phyloP scores from a whole-genome alignment of 768 basidiomycete species.

The Amanita pseudoporphyria region DNA sequence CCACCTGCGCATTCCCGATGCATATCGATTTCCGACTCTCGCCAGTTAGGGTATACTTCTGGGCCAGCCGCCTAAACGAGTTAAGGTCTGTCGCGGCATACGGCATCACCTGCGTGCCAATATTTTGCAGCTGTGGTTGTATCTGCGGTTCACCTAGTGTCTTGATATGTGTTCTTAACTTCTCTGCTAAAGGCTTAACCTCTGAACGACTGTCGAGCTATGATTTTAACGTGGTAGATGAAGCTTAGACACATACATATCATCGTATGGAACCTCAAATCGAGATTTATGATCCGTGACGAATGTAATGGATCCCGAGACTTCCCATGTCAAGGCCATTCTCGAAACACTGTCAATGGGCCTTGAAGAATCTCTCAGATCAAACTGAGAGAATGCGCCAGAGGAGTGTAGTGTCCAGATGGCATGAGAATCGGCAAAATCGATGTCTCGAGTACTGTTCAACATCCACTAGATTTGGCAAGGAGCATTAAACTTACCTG shows the following conservation, averaged over 20 bases:
- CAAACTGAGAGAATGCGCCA: slow-evolving; percentile 73
- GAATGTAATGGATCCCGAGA: slow-evolving; percentile 55
- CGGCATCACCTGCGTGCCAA: slow-evolving; percentile 41
- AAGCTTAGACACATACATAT: slow-evolving; percentile 41
- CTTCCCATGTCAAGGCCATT: slow-evolving; percentile 56
- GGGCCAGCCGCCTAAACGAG: slow-evolving; percentile 51
- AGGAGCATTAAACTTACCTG: slow-evolving; percentile 37
- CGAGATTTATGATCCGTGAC: slow-evolving; percentile 40
- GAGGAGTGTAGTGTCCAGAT: slow-evolving; percentile 68
- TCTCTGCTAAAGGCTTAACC: slow-evolving; percentile 21
- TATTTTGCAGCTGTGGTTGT: slow-evolving; percentile 41
- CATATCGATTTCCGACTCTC: slow-evolving; percentile 40
- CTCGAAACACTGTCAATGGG: slow-evolving; percentile 64
- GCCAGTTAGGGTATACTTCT: slow-evolving; percentile 47
- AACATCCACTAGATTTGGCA: background rate
- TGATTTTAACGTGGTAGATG: slow-evolving; percentile 1
- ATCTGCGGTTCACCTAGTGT: slow-evolving; percentile 48
- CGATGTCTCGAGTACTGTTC: slow-evolving; percentile 39
- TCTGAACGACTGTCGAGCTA: slow-evolving; percentile 28
- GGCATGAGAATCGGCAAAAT: slow-evolving; percentile 60
- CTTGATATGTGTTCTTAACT: slow-evolving; percentile 35
- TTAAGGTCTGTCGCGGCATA: slow-evolving; percentile 31
- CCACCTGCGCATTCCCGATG: slow-evolving; percentile 46
- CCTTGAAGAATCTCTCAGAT: slow-evolving; percentile 52
- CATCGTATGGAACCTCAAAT: slow-evolving; percentile 75